Evolutionary conservation across 2,329 filamentous ascomycete species (phyloP), one percentile per base, ranked within the genome.

Genomic region (Alternaria consortialis): DNA sequence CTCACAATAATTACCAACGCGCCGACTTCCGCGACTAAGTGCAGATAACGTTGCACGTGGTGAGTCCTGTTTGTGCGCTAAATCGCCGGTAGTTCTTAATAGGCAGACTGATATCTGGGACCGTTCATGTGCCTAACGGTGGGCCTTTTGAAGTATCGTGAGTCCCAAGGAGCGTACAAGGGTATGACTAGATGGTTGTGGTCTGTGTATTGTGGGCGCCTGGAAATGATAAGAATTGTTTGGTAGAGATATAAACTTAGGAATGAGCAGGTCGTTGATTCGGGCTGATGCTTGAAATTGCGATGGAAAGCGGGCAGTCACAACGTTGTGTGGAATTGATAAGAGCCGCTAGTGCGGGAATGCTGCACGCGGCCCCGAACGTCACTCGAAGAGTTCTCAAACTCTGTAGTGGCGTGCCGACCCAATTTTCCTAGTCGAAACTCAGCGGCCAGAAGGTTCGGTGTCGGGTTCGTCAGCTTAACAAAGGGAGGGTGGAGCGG

Each of bases 371-470:
- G 59, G 60, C 58, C 56, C 57, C 53, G 51, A 56, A 59, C 56
- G 51, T 55, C 51, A 59, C 51, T 58, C 53, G 54, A 53, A 65
- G 60, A 67, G 57, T 56, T 64, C 56, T 52, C 60, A 65, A 53
- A 55, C 36, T 60, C 55, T 67, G 60, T 52, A 54, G 62, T 65
- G 58, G 66, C 62, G 65, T 58, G 47, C 50, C 60, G 69, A 48
- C 62, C 69, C 70, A 65, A 37, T 73, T 71, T 71, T 71, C 53
- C 66, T 66, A 62, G 58, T 62, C 60, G 61, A 62, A 56, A 56
- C 52, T 55, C 60, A 61, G 51, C 58, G 74, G 71, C 74, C 71
- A 77, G 74, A 77, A 73, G 60, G 63, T 70, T 76, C 74, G 72
- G 62, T 65, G 46, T 62, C 54, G 53, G 64, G 60, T 68, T 67